Base-by-base conservation (phyloP, 1,284 basidiomycete genomes). In the Ustilago xerochloae region DNA sequence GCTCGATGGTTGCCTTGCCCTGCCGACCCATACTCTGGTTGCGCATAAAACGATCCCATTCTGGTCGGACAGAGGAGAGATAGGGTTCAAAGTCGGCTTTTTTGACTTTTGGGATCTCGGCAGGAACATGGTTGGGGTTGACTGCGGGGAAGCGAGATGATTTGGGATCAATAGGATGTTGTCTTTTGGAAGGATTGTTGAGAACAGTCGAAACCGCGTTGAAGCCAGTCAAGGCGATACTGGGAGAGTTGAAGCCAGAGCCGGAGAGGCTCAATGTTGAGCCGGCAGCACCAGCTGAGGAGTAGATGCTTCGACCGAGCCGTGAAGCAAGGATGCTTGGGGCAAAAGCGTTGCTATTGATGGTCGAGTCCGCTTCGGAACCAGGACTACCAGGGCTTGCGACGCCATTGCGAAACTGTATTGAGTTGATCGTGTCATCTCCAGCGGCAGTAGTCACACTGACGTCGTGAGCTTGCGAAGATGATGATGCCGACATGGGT, bases 41-140 rank as follows among this genome's bases (percentile, higher is more conserved):
- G n/a, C 72, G 74, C 57, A 78, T 68, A 71, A 80, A 84, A 15
- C 79, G 72, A 28, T 84, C 83, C 59, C 66, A 85, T 51, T 80
- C 78, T 8, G 71, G 69, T 6, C 68, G 54, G 26, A 84, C 71
- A 16, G 64, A 58, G 7, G 56, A 41, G 10, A 85, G 63, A 57
- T 85, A 84, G 8, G 58, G 33, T 7, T 84, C 78, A 22, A 83
- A 62, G 28, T 80, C 71, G 16, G 61, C 47, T 48, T 62, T 67
- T 33, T 79, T 74, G 30, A 74, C 74, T 52, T 65, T 70, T 32
- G 81, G 80, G 12, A 82, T 75, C 18, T 74, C 71, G 16, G 81
- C 67, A 15, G 69, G 67, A 22, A 74, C 71, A 49, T 78, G 75
- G 16, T 63, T 75, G 8, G 78, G 60, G 10, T 72, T 72, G 32